Evolutionary conservation across 1,284 basidiomycete genomes (phyloP), one percentile per base, ranked within the genome.

Genomic region (Testicularia cyperi): DNA sequence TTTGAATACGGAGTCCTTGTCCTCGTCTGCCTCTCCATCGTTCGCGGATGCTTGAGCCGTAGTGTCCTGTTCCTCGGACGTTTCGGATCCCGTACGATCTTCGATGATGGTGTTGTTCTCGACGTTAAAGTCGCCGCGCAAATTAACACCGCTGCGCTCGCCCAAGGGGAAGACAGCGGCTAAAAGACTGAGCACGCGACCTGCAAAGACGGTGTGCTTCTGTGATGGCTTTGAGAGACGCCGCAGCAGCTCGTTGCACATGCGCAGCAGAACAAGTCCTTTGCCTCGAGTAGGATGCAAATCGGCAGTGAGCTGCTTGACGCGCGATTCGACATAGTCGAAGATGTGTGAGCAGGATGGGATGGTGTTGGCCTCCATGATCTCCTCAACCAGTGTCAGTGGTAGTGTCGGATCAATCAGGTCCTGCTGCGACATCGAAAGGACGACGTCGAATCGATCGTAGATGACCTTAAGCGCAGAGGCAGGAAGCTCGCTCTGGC

Each of bases 131-230:
- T 90, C 88, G 45, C 91, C 91, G 29, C 88, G 80, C 55, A 92
- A 77, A 75, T 94, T 94, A 33, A 94, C 90, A 26, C 90, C 90
- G 74, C 88, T 91, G 35, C 89, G 81, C 75, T 94, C 90, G 2
- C 88, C 87, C 8, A 94, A 78, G 4, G 89, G 88, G 70, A 92
- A 92, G 1, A 90, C 88, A 1, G 83, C 83, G 53, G 87, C 88
- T 35, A 94, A 79, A 74, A 92, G 88, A 2, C 87, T 88, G 68
- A 92, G 80, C 68, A 94, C 90, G 2, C 89, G 83, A 2, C 91
- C 91, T 58, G 88, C 89, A 73, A 94, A 89, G 64, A 87, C 84
- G 3, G 89, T 89, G 39, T 79, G 72, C 26, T 84, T 85, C 8
- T 83, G 81, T 38, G 88, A 88, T 70, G 85, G 88, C 77, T 90